Base-by-base conservation (phyloP, 192 early-diverging fungal species). In the Chytriomyces confervae region DNA sequence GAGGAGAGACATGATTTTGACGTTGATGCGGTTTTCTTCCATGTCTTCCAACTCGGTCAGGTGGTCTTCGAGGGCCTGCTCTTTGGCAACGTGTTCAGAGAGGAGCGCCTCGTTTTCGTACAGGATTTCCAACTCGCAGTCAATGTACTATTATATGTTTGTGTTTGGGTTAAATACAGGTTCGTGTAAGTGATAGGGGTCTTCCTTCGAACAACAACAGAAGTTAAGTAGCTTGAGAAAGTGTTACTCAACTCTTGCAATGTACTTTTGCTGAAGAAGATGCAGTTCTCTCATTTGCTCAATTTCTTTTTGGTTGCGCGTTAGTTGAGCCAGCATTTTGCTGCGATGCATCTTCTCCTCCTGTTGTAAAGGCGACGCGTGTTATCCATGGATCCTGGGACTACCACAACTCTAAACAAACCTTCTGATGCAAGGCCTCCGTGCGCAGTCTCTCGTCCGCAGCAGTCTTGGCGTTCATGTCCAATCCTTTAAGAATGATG, bases 241-340 rank as follows among this genome's bases (percentile, higher is more conserved):
- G 3, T 11, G 69, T 24, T 29, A 79, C 77, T 50, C 69, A 63
- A 23, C 77, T 61, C 67, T 78, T n/a, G 77, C 61, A 10, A 66
- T 72, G 69, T 79, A 71, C 69, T 73, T 72, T 61, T 72, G 66
- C 48, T 66, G 69, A 7, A 79, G 45, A 16, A 79, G 77, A 49
- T 79, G 77, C 23, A 79, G 24, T 50, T 79, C 77, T 57, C 77
- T 61, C 57, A 79, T 61, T 46, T 79, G 77, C 69, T 79, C 77
- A 79, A 79, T 79, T 50, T 79, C 77, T 46, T 79, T 79, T 27
- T 66, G 64, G 50, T 79, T 79, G 11, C 61, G 23, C 10, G 72
- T 63, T 47, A 79, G 62, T 36, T 72, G 69, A 24, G 69, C 60
- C 16, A 79, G 60, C 18, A 79, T 62, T 20, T 65, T 71, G 62